A percentile compares a stretch with the other conserved stretches of the same genome.
Evolutionary conservation across 2,329 filamentous ascomycete species (phyloP).

Genomic region (Aspergillus tamarii): DNA sequence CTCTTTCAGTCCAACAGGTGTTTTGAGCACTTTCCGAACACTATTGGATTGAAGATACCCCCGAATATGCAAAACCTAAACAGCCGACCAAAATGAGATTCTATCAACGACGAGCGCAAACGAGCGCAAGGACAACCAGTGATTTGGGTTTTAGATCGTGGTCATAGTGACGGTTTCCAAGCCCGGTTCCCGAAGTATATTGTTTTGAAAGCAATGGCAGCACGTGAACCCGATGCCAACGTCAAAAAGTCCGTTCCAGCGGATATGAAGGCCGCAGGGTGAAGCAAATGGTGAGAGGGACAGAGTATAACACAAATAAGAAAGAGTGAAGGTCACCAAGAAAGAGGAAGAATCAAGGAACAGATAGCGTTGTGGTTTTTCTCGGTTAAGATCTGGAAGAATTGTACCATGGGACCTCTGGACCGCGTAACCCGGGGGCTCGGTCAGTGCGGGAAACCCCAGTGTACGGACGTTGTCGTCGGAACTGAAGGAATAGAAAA

Average conservation of each 20-base stretch:
- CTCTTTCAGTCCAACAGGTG: not conserved
- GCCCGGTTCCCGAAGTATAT: slow-evolving; percentile 12
- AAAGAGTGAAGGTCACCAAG: not conserved
- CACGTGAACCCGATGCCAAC: slow-evolving; percentile 1
- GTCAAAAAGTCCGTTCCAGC: slow-evolving; percentile 8
- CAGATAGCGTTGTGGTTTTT: slow-evolving; percentile 11
- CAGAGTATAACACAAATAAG: not conserved
- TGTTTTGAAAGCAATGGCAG: not conserved
- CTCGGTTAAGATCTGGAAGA: slow-evolving; percentile 22
- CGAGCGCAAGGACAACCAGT: slow-evolving; percentile 13
- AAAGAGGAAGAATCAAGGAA: slow-evolving; percentile 7
- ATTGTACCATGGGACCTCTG: slow-evolving; percentile 27
- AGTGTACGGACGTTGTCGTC: not conserved
- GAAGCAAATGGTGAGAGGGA: slow-evolving; percentile 3
- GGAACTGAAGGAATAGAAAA: not conserved
- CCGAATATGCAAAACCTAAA: not conserved
- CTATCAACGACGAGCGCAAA: slow-evolving; percentile 16
- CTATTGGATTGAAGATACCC: not conserved
- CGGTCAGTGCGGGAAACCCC: slow-evolving; percentile 15
- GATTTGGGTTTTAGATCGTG: slow-evolving; percentile 14
- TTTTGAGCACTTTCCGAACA: not conserved
- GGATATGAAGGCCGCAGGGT: not conserved
- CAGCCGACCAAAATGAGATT: not conserved
- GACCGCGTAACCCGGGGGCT: slow-evolving; percentile 23
- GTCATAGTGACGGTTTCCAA: slow-evolving; percentile 20